A percentile compares a stretch with the other conserved stretches of the same genome.
Evolutionary conservation across 2,329 filamentous ascomycete species (phyloP).

Genomic region (Scedosporium apiospermum): DNA sequence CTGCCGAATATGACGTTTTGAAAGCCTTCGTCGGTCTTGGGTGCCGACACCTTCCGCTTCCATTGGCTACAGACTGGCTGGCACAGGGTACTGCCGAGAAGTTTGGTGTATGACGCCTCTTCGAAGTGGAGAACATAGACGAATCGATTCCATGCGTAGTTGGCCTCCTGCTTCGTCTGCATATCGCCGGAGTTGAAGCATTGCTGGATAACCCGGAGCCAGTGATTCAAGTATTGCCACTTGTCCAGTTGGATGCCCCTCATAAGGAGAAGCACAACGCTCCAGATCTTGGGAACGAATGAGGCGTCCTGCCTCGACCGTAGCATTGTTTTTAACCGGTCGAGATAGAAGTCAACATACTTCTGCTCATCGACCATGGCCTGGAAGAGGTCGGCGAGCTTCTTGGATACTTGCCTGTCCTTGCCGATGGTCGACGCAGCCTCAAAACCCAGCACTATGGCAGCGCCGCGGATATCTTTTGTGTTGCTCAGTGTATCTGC

Average conservation of each 20-base stretch:
- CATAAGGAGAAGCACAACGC: constrained; percentile 68
- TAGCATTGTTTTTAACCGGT: constrained; percentile 42
- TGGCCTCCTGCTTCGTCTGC: constrained; percentile 64
- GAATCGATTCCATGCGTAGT: constrained; percentile 77
- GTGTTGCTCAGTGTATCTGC: constrained; percentile 70
- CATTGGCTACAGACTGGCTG: constrained; percentile 62
- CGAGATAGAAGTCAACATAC: constrained; percentile 61
- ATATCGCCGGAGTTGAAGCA: constrained; percentile 76
- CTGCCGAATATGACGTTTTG: constrained; percentile 53
- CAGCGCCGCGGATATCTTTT: constrained; percentile 65
- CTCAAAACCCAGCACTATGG: constrained; percentile 64
- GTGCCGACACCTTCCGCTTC: constrained; percentile 47
- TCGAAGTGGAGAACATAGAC: constrained; percentile 64
- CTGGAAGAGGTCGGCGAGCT: constrained; percentile 55
- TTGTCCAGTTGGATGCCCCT: constrained; percentile 47
- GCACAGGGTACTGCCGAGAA: constrained; percentile 39
- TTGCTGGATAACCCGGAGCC: constrained; percentile 69
- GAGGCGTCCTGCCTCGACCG: constrained; percentile 15
- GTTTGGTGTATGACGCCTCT: constrained; percentile 46
- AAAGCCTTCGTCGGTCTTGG: constrained; percentile 48
- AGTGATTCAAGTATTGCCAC: constrained; percentile 67
- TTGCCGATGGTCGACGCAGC: constrained; percentile 60
- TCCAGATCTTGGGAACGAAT: constrained; percentile 82
- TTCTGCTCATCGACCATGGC: constrained; percentile 40
- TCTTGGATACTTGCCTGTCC: constrained; percentile 57